Evolutionary conservation across 139 green algal species (phyloP), one percentile per base, ranked within the genome.

Genomic region (Volvox reticuliferus): DNA sequence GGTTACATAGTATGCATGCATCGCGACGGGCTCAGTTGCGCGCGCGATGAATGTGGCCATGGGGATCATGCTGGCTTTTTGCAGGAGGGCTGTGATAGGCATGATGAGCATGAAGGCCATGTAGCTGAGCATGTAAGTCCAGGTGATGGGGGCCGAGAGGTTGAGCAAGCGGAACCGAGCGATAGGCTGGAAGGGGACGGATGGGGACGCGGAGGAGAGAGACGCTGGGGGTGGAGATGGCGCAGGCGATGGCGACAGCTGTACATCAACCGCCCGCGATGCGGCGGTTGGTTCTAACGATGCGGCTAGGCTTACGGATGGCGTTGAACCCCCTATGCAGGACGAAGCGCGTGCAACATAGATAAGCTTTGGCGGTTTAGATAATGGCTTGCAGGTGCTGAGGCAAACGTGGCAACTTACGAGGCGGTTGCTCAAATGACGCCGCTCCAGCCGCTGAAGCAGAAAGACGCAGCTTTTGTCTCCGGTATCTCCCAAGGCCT

Each of bases 1-100:
- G 55, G 95, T 95, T 62, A 97, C 93, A 89, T 92, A 95, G 93
- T 97, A 97, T 28, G 95, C 93, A 68, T 94, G 95, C 76, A 97
- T 32, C 30, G 95, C 94, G 63, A 97, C 93, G 2, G 95, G 95
- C 92, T 97, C 93, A 50, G 92, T 94, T 19, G 95, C 94, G 32
- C 93, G 89, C 28, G 92, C 89, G 32, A 94, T 84, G 62, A 95
- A 95, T 63, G 87, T 61, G n/a, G 33, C 17, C 3, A 90, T 30
- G 13, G 93, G 93, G 3, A 95, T 92, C 44, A 91, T 28, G 82
- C 84, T 93, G 68, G 93, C 91, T 44, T 95, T 94, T 28, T 21
- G 67, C 32, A 93, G 92, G 24, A 93, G 79, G 14, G 79, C 90
- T 22, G 37, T 82, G 80, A 96, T 96, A 30, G 94, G 94, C 71